Percentiles rank a stretch among this genome's conserved stretches.
Conservation (phyloP, 371 early-diverging fungal genomes). For the Mortierella sp. region DNA sequence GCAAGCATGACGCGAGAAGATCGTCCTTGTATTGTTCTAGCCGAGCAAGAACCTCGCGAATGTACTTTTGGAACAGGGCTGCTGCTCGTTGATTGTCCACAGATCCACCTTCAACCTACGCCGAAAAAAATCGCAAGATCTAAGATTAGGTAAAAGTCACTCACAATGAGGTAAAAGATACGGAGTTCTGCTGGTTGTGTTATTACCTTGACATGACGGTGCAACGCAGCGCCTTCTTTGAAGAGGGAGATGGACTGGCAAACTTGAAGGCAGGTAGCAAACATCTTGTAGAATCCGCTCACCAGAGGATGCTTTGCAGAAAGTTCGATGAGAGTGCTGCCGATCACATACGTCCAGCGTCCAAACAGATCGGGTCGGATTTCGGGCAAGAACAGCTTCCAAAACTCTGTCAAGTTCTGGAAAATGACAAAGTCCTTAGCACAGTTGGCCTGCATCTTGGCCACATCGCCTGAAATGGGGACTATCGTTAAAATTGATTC, state of each 20-base stretch:
- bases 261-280: conserved; percentile 65
- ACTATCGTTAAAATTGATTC: not conserved
- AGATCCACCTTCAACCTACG: conserved; percentile 35
- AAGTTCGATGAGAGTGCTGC: conserved; percentile 64
- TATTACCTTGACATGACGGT: conserved; percentile 22
- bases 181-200: not conserved
- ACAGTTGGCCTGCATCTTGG: conserved; percentile 67
- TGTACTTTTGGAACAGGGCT: conserved; percentile 64
- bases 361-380: conserved; percentile 60
- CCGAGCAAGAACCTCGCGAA: conserved; percentile 72
- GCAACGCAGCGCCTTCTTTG: conserved; percentile 6
- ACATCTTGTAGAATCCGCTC: conserved; percentile 82
- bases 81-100: conserved; percentile 51
- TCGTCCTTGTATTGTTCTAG: conserved; percentile 84
- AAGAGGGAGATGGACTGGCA: conserved; percentile 63
- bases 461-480: conserved; percentile 56
- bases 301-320: conserved; percentile 74
- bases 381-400: conserved; percentile 68
- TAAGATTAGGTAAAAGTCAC: not conserved
- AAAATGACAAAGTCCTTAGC: conserved; percentile 78
- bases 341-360: conserved; percentile 74
- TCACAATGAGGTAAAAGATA: not conserved
- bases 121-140: not conserved
- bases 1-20: conserved; percentile 76
- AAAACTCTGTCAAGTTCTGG: conserved; percentile 78